Base-by-base conservation (phyloP, 1,284 basidiomycete genomes). In the Psilocybe mexicana region DNA sequence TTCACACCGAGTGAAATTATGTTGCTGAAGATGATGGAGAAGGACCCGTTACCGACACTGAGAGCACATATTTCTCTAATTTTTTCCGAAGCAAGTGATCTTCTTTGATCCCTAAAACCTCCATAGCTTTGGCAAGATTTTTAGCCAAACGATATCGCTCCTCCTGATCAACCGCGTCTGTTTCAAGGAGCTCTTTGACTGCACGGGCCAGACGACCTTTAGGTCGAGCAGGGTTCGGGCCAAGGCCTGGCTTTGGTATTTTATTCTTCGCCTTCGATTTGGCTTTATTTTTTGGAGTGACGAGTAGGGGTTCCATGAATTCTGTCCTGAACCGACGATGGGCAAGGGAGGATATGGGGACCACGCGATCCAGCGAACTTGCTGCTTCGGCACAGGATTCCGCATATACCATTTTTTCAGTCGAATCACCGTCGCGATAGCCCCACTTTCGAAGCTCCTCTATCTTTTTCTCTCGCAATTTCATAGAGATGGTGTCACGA, bases 351-450 rank as follows among this genome's bases (percentile, higher is more conserved):
- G 76, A 66, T 52, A 91, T 73, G 26, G 84, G 81, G 52, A 91
- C 79, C 62, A 90, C 74, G 51, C 88, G 82, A 65, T 89, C 86
- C 18, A 73, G 70, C 40, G 83, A 62, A 64, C 87, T 90, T 52
- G 86, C 87, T 3, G 88, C 87, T 72, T 91, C 88, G 23, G 86
- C 88, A 65, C 80, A 83, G 18, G 84, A 79, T 69, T 91, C 88
- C 26, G 86, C 85, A 48, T 78, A 70, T 3, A 78, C 77, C 58
- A 84, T 66, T 52, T 72, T 65, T 62, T 83, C 81, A 23, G 72
- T 63, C n/a, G 80, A 66, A 14, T 75, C 83, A 28, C 79, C 81
- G 18, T 82, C 81, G 40, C 74, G 69, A 65, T 81, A 87, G 3
- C 88, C 88, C 87, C 88, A 91, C 69, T 83, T 83, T 70, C 76